Evolutionary conservation across 495 filamentous ascomycete species (phyloP).

Genomic region (Aspergillus cavernicola): DNA sequence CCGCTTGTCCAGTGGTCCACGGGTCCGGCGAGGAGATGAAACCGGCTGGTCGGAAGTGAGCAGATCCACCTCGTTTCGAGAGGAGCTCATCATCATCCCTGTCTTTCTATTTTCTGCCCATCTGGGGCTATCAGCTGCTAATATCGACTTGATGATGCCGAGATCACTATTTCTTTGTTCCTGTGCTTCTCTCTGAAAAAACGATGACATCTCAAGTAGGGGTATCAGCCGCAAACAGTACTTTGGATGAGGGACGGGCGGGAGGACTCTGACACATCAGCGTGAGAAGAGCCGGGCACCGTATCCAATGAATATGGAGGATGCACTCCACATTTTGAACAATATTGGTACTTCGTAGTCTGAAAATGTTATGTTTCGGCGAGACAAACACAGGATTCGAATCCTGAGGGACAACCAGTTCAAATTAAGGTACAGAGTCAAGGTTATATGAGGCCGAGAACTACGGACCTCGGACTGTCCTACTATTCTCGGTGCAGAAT

Average conservation of each 20-base stretch:
- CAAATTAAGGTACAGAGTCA: too few relatives aligned
- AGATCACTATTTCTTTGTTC: neutral
- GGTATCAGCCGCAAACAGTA: neutral
- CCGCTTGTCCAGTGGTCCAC: too few relatives aligned
- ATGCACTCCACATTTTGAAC: neutral
- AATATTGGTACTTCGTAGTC: neutral
- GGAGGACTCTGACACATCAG: constrained; percentile 4
- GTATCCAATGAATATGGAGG: constrained; percentile 1
- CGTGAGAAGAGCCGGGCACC: neutral
- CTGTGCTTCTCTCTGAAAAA: too few relatives aligned
- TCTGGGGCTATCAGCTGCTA: neutral
- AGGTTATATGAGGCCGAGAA: too few relatives aligned
- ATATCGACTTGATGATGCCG: too few relatives aligned
- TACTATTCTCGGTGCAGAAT: too few relatives aligned
- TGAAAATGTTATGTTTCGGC: neutral
- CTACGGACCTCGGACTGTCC: too few relatives aligned
- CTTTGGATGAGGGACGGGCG: neutral
- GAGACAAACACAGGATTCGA: too few relatives aligned
- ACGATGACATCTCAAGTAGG: neutral
- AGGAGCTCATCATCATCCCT: constrained; percentile 1
- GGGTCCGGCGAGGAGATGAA: constrained; percentile 19
- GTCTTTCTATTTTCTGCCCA: neutral
- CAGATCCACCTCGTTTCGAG: constrained; percentile 14
- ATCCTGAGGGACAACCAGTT: too few relatives aligned
- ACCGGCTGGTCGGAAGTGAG: constrained; percentile 19